These are phyloP conservation scores for Fusarium solani-melongenae DNA, from an alignment of 2,329 filamentous ascomycete genomes.

Conservation along the genomic window DNA sequence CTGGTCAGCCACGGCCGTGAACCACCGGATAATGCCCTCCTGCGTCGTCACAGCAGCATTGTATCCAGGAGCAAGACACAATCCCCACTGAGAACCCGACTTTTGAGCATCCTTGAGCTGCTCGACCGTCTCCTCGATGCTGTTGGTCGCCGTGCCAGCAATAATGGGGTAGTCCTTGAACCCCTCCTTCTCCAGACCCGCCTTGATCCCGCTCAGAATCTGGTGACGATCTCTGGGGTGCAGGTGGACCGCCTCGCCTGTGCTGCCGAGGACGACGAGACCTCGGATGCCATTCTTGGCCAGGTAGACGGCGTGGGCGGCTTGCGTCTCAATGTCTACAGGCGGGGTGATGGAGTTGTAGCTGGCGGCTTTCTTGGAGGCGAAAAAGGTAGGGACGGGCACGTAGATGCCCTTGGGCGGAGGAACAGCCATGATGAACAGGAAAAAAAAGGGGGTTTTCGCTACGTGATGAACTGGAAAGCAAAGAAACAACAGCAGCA, in stretches of 20 bases:
- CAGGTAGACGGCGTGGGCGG: conserved; percentile 68
- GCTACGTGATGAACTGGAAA: neutral
- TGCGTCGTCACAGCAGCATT: conserved; percentile 66
- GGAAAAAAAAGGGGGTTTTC: neutral
- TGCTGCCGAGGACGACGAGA: conserved; percentile 71
- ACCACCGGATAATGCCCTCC: conserved; percentile 68
- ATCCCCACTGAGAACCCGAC: conserved; percentile 69
- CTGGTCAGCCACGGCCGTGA: conserved; percentile 66
- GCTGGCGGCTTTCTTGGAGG: conserved; percentile 51
- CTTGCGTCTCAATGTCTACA: conserved; percentile 69
- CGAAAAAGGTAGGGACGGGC: conserved; percentile 74
- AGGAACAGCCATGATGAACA: conserved; percentile 41
- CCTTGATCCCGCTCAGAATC: conserved; percentile 65
- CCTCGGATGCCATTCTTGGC: conserved; percentile 69
- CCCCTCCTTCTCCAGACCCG: conserved; percentile 65
- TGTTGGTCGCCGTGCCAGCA: conserved; percentile 70
- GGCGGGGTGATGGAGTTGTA: conserved; percentile 59
- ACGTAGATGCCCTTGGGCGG: conserved; percentile 69
- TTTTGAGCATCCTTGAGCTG: conserved; percentile 65
- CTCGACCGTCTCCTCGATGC: conserved; percentile 69
- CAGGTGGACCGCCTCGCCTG: conserved; percentile 73
- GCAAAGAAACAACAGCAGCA: neutral
- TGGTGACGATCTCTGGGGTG: conserved; percentile 66
- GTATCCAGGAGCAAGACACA: conserved; percentile 70
- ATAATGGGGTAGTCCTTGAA: conserved; percentile 70